A percentile compares a stretch with the other conserved stretches of the same genome.
Evolutionary conservation across 140 eudicot genomes (phyloP).

Genomic region (Oenanthe javanica): DNA sequence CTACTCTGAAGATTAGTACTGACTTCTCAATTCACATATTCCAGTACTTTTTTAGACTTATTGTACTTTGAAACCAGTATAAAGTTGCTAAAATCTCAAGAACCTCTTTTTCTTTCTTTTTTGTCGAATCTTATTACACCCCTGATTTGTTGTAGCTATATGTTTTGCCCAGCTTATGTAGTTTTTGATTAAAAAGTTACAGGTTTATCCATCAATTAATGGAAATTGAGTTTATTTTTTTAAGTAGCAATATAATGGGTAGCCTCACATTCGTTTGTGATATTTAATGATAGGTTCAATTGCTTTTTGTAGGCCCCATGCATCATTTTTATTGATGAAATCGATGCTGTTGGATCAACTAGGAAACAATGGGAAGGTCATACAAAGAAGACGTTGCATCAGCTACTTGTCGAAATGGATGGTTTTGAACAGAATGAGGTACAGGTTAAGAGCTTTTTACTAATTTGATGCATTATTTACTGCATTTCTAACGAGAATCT

Average conservation of each 20-base stretch:
- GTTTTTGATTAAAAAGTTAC: not conserved
- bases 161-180: not conserved
- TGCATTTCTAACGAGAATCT: not conserved
- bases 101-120: no score
- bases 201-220: not conserved
- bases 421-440: constrained; percentile 99
- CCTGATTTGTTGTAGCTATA: no score
- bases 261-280: not conserved
- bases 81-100: not conserved
- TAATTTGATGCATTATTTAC: not conserved
- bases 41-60: not conserved
- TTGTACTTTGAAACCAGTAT: not conserved
- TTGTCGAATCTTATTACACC: no score
- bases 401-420: constrained; percentile 95
- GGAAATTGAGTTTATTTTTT: not conserved
- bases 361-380: constrained; percentile 99
- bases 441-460: not conserved
- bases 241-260: not conserved
- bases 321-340: constrained; percentile 91
- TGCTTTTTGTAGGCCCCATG: constrained; percentile 69
- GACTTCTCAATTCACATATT: not conserved
- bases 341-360: constrained; percentile 96
- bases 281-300: not conserved
- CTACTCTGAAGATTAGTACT: not conserved
- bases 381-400: constrained; percentile 94